phyloP scores from a whole-genome alignment of 2,329 filamentous ascomycete species.

The Didymella lethalis region DNA sequence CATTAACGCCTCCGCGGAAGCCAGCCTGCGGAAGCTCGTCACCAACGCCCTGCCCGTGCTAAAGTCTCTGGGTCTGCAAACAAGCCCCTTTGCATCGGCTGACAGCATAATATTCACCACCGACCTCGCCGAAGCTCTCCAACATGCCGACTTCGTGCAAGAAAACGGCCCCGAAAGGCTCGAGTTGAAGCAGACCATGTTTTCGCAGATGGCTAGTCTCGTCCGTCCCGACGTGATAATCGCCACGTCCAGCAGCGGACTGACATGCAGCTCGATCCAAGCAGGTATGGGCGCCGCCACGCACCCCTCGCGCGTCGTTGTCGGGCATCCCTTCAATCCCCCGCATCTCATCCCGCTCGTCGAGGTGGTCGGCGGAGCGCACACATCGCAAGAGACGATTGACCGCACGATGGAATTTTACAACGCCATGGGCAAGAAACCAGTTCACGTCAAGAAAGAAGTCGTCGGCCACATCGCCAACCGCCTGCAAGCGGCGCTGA shows the following conservation, averaged over 20 bases:
- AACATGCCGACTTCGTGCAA: constrained; percentile 46
- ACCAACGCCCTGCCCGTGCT: constrained; percentile 24
- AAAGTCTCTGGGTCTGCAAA: constrained; percentile 18
- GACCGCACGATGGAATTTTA: constrained; percentile 51
- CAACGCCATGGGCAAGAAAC: constrained; percentile 51
- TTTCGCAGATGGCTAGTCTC: constrained; percentile 46
- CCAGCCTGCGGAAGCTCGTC: constrained; percentile 22
- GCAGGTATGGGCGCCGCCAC: constrained; percentile 12
- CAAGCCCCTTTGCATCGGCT: constrained; percentile 12
- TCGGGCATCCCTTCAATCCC: constrained; percentile 60
- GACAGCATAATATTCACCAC: constrained; percentile 25
- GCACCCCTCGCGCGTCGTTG: constrained; percentile 40
- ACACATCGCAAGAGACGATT: constrained; percentile 34
- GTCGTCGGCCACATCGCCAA: constrained; percentile 57
- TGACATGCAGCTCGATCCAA: constrained; percentile 47
- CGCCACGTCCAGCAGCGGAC: constrained; percentile 52
- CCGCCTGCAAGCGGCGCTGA: constrained; percentile 51
- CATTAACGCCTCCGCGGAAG: constrained; percentile 47
- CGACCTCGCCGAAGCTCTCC: constrained; percentile 18
- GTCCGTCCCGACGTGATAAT: constrained; percentile 49
- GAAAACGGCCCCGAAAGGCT: constrained; percentile 54
- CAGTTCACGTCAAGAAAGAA: constrained; percentile 46
- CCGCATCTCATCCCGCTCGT: constrained; percentile 59
- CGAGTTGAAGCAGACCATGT: constrained; percentile 51
- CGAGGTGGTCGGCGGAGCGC: constrained; percentile 50